Evolutionary conservation across 2,329 filamentous ascomycete genomes (phyloP).

Genomic region (Fusarium proliferatum): DNA sequence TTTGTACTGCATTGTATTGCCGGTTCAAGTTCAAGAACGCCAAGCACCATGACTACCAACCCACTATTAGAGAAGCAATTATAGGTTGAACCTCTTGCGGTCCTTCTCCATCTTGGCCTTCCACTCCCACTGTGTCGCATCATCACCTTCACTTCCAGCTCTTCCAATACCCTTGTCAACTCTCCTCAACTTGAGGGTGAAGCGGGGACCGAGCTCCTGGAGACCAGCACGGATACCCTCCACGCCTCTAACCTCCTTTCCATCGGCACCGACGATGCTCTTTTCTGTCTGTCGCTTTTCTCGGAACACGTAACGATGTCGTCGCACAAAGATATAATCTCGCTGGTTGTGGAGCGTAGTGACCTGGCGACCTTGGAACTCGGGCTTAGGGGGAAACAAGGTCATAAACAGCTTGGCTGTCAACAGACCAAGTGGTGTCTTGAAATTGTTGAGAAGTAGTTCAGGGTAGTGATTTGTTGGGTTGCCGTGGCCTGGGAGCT

Average conservation of each 20-base stretch:
- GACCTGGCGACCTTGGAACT: slow-evolving; percentile 87
- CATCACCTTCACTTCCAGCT: slow-evolving; percentile 73
- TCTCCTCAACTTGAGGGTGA: slow-evolving; percentile 82
- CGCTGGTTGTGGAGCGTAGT: slow-evolving; percentile 94
- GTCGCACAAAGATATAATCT: slow-evolving; percentile 93
- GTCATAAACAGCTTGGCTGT: slow-evolving; percentile 82
- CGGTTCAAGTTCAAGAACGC: slow-evolving; percentile 27
- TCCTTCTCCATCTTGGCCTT: slow-evolving; percentile 95
- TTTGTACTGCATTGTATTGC: slow-evolving; percentile 12
- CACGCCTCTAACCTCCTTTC: slow-evolving; percentile 84
- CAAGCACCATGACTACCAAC: slow-evolving; percentile 12
- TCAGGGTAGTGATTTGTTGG: slow-evolving; percentile 92
- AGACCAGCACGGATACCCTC: slow-evolving; percentile 87
- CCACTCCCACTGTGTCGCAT: slow-evolving; percentile 95
- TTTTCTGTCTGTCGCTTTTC: slow-evolving; percentile 91
- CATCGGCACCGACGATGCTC: slow-evolving; percentile 82
- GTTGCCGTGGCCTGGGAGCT: slow-evolving; percentile 88
- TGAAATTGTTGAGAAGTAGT: slow-evolving; percentile 92
- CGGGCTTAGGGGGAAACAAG: slow-evolving; percentile 76
- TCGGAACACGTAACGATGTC: slow-evolving; percentile 92
- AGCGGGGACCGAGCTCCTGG: slow-evolving; percentile 88
- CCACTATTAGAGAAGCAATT: slow-evolving; percentile 39
- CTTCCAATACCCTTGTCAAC: slow-evolving; percentile 88
- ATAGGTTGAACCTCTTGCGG: slow-evolving; percentile 93
- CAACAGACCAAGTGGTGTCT: slow-evolving; percentile 88